phyloP scores from a whole-genome alignment of 1,284 basidiomycete genomes.

The Mycosarcoma maydis region DNA sequence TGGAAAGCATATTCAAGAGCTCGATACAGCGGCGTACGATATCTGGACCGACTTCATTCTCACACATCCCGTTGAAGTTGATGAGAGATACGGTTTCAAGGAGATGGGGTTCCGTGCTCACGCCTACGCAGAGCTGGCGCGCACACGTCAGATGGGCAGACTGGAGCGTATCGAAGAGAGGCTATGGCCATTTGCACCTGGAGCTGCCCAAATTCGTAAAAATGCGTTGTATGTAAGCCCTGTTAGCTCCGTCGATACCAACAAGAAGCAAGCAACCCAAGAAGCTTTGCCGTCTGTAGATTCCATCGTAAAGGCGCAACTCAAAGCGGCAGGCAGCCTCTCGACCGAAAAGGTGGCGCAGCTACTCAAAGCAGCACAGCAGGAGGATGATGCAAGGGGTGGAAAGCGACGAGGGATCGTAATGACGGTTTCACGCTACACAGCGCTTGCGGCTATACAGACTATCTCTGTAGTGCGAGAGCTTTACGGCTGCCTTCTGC shows the following conservation, averaged over 20 bases:
- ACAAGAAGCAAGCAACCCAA: not conserved
- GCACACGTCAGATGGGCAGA: constrained; percentile 21
- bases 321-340: constrained; percentile 15
- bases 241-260: not conserved
- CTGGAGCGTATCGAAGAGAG: constrained; percentile 30
- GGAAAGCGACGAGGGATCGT: constrained; percentile 34
- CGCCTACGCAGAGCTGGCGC: constrained; percentile 31
- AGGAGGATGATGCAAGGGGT: constrained; percentile 16
- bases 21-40: constrained; percentile 31
- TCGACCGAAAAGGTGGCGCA: constrained; percentile 8
- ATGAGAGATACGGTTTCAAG: constrained; percentile 37
- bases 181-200: constrained; percentile 29
- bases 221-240: constrained; percentile 12
- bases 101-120: constrained; percentile 47
- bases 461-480: constrained; percentile 27
- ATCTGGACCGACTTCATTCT: constrained; percentile 39
- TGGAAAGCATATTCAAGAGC: constrained; percentile 18
- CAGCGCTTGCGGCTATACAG: constrained; percentile 24
- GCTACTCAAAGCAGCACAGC: constrained; percentile 10
- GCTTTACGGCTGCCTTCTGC: constrained; percentile 25
- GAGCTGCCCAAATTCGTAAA: constrained; percentile 27
- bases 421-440: constrained; percentile 27
- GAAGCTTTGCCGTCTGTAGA: constrained; percentile 4
- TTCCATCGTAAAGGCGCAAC: constrained; percentile 9
- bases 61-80: constrained; percentile 37